Percentiles rank a stretch among this genome's conserved stretches.
These are phyloP conservation scores for Naganishia sp. DNA, from an alignment of 1,284 basidiomycete species.

Conservation along the genomic window DNA sequence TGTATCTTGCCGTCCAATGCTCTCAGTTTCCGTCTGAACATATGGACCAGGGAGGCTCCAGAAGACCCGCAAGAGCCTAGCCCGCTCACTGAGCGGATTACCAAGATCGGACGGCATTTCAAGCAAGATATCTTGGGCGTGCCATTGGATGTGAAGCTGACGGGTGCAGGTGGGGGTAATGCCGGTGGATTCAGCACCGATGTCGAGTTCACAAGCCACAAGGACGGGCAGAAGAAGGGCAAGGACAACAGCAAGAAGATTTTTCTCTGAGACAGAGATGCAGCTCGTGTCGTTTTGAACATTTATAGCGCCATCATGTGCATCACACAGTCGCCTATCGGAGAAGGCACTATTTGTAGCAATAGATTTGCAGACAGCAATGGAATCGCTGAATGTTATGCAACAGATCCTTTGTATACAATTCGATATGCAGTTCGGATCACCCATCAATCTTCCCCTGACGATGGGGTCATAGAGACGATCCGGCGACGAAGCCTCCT, in stretches of 20 bases:
- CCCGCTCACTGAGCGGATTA: constrained; percentile 67
- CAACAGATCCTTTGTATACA: no score
- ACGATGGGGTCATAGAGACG: background rate
- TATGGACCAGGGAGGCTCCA: constrained; percentile 90
- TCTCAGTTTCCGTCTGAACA: constrained; percentile 77
- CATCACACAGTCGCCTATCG: no score
- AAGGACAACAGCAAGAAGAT: constrained; percentile 66
- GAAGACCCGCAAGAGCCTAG: constrained; percentile 49
- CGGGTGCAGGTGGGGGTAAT: constrained; percentile 40
- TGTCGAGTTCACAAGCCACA: constrained; percentile 91
- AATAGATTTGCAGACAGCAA: background rate
- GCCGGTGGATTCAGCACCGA: constrained; percentile 78
- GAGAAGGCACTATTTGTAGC: background rate
- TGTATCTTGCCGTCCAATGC: background rate
- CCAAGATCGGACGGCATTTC: constrained; percentile 77
- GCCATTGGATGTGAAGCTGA: constrained; percentile 67
- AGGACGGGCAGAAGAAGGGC: constrained; percentile 93
- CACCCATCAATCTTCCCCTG: no score
- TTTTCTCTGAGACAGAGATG: constrained; percentile 12
- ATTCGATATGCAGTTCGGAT: background rate
- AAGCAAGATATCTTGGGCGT: constrained; percentile 87
- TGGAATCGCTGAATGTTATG: no score
- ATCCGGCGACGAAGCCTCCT: no score
- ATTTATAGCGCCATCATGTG: no score
- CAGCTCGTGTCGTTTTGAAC: no score